phyloP scores from a whole-genome alignment of 2,329 filamentous ascomycete species.

The Colletotrichum chrysophilum region DNA sequence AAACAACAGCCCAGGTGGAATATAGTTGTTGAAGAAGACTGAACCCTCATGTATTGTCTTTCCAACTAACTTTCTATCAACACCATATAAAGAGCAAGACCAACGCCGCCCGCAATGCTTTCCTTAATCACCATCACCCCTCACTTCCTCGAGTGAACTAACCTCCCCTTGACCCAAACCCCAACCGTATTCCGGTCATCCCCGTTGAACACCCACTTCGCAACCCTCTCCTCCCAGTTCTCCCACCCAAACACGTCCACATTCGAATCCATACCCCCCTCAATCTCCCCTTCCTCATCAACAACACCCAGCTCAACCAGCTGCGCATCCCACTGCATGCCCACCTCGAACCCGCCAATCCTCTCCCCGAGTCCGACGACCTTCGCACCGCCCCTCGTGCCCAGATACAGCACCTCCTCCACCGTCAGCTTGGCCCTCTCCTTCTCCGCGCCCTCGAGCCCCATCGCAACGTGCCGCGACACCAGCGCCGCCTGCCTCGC shows the following conservation, averaged over 20 bases:
- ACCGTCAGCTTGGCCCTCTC: constrained; percentile 74
- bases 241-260: constrained; percentile 95
- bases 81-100: rapidly evolving
- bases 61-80: neutral
- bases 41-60: neutral
- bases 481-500: constrained; percentile 82
- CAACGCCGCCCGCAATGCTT: neutral
- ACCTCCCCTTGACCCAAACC: constrained; percentile 86
- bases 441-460: constrained; percentile 36
- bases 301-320: constrained; percentile 69
- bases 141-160: constrained; percentile 70
- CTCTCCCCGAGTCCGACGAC: constrained; percentile 76
- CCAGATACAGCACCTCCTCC: constrained; percentile 85
- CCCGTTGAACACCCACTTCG: constrained; percentile 94
- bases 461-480: constrained; percentile 72
- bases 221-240: constrained; percentile 81
- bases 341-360: constrained; percentile 83
- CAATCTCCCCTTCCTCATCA: constrained; percentile 43
- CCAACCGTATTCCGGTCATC: constrained; percentile 88
- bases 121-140: neutral
- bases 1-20: too few species aligned
- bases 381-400: constrained; percentile 83
- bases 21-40: neutral
- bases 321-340: constrained; percentile 92
- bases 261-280: constrained; percentile 53